Evolutionary conservation across 2,329 filamentous ascomycete species (phyloP).

Genomic region (Aspergillus tamarii): DNA sequence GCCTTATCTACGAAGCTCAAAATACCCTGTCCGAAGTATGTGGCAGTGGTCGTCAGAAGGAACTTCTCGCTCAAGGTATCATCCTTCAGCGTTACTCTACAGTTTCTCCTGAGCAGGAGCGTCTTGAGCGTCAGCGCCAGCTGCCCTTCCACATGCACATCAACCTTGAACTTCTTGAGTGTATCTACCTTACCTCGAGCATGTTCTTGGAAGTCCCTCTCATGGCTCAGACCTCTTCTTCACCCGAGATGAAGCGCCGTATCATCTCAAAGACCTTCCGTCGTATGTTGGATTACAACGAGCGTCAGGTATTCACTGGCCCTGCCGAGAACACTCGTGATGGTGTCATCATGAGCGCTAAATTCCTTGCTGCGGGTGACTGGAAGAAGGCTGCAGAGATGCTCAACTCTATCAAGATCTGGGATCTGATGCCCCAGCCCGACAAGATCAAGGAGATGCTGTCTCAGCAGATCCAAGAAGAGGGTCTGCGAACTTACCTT

Average conservation of each 20-base stretch:
- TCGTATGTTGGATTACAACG: slow-evolving; percentile 98
- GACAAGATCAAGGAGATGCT: slow-evolving; percentile 97
- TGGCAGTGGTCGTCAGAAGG: slow-evolving; percentile 95
- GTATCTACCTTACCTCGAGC: slow-evolving; percentile 97
- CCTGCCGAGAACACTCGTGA: slow-evolving; percentile 98
- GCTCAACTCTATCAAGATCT: slow-evolving; percentile 98
- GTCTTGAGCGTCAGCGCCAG: slow-evolving; percentile 94
- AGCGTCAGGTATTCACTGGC: slow-evolving; percentile 98
- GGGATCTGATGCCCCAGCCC: slow-evolving; percentile 92
- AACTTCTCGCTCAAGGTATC: slow-evolving; percentile 94
- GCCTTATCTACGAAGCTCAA: slow-evolving; percentile 95
- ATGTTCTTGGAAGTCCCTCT: slow-evolving; percentile 99
- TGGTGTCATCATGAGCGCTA: slow-evolving; percentile 98
- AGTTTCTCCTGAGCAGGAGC: slow-evolving; percentile 96
- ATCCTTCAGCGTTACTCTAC: slow-evolving; percentile 97
- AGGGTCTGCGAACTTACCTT: slow-evolving; percentile 95
- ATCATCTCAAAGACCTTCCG: slow-evolving; percentile 99
- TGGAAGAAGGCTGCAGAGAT: slow-evolving; percentile 96
- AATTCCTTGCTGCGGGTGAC: slow-evolving; percentile 92
- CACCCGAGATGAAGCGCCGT: slow-evolving; percentile 94
- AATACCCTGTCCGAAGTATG: slow-evolving; percentile 98
- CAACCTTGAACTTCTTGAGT: slow-evolving; percentile 96
- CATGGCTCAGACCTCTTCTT: slow-evolving; percentile 93
- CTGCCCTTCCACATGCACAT: slow-evolving; percentile 99
- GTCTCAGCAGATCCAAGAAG: slow-evolving; percentile 96